Conservation (phyloP, 345 rosid species). For the Aquilaria yunnanensis region DNA sequence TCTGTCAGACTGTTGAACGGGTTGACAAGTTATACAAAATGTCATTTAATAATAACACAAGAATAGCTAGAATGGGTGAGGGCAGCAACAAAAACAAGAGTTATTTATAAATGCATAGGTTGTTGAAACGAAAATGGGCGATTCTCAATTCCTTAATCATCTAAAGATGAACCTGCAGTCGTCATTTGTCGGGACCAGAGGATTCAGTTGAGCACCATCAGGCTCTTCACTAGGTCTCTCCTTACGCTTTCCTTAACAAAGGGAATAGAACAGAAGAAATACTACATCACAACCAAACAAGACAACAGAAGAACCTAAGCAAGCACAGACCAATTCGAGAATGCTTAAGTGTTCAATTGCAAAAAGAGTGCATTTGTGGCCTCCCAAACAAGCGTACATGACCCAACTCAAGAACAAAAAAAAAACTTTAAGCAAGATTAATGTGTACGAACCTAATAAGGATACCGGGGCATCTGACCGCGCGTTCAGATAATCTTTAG, state of each 20-base stretch:
- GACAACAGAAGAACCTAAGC: conserved; percentile 1
- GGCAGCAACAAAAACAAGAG: neutral
- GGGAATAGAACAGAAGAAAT: neutral
- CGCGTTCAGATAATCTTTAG: conserved; percentile 16
- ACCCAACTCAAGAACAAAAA: no score
- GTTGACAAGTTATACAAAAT: conserved; percentile 13
- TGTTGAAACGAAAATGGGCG: neutral
- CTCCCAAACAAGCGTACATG: neutral
- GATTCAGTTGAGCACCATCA: conserved; percentile 41
- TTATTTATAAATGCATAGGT: neutral
- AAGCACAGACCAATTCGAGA: neutral
- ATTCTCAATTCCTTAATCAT: neutral
- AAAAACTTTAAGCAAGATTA: neutral
- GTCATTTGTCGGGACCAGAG: conserved; percentile 50
- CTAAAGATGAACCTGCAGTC: conserved; percentile 58
- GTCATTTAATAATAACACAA: neutral
- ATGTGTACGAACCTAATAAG: conserved; percentile 36
- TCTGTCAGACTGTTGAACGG: conserved; percentile 62
- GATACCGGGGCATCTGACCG: conserved; percentile 31
- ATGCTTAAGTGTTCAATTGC: neutral
- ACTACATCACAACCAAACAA: neutral
- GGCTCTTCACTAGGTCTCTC: conserved; percentile 49
- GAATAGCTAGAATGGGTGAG: neutral
- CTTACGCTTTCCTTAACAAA: conserved; percentile 65
- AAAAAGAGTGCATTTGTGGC: neutral